phyloP scores from a whole-genome alignment of 768 basidiomycete species.

The Hygrophorus russula region DNA sequence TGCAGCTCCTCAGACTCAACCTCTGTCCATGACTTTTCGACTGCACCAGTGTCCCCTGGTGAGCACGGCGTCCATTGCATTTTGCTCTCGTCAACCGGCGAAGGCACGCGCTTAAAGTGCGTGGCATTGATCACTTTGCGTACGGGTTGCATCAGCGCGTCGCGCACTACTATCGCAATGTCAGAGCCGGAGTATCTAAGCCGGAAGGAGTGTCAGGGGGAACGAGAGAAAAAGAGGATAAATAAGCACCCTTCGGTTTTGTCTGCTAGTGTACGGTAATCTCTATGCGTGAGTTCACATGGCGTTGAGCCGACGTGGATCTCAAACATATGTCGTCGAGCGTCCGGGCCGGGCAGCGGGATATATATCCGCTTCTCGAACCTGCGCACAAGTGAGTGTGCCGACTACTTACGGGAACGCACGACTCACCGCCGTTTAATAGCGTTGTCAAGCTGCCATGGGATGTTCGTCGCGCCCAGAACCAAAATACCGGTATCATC shows the following conservation, averaged over 20 bases:
- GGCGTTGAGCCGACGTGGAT: slow-evolving; percentile 92
- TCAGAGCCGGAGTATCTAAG: slow-evolving; percentile 3
- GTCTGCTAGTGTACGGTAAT: slow-evolving; percentile 73
- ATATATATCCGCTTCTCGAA: slow-evolving; percentile 99
- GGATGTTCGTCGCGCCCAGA: slow-evolving; percentile 95
- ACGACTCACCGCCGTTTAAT: slow-evolving; percentile 79
- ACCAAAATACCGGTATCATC: slow-evolving; percentile 96
- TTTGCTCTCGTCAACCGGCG: slow-evolving; percentile 13
- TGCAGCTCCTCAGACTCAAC: slow-evolving; percentile 78
- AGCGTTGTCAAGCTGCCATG: slow-evolving; percentile 95
- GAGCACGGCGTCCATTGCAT: slow-evolving; percentile 91
- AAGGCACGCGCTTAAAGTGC: slow-evolving; percentile 68
- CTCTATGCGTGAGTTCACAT: slow-evolving; percentile 65
- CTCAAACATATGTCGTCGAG: slow-evolving; percentile 91
- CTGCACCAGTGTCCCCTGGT: slow-evolving; percentile 76
- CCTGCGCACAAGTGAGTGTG: slow-evolving; percentile 22
- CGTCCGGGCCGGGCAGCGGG: slow-evolving; percentile 88
- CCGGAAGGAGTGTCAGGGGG: not conserved
- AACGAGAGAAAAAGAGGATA: not conserved
- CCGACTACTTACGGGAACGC: not conserved
- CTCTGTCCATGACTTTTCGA: slow-evolving; percentile 85
- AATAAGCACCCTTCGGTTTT: slow-evolving; percentile 59
- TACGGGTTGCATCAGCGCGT: slow-evolving; percentile 97
- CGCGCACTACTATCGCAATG: slow-evolving; percentile 87
- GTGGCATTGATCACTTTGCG: slow-evolving; percentile 93